phyloP scores from a whole-genome alignment of 805 yeast species.

The Spencermartinsiella europaea region DNA sequence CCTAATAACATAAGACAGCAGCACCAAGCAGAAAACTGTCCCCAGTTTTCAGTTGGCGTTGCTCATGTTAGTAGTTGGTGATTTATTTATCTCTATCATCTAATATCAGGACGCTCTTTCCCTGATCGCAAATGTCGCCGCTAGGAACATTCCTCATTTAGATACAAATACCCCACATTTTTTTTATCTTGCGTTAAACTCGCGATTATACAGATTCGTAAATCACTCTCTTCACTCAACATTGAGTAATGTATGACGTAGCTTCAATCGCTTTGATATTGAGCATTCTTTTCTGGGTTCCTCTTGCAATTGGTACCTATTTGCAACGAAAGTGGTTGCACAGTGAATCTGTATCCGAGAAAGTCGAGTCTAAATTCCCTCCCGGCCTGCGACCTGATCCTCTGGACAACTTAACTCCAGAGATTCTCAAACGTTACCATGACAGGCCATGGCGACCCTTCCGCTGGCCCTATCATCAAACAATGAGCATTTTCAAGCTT shows the following conservation, averaged over 20 bases:
- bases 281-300: background rate
- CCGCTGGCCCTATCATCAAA: slow-evolving; percentile 76
- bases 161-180: too few relatives aligned
- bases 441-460: slow-evolving; percentile 81
- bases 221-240: too few relatives aligned
- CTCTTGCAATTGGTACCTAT: background rate
- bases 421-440: slow-evolving; percentile 58
- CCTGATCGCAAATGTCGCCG: too few relatives aligned
- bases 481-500: slow-evolving; percentile 68
- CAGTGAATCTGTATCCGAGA: background rate
- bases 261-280: background rate
- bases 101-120: too few relatives aligned
- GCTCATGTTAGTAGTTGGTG: too few relatives aligned
- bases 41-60: too few relatives aligned
- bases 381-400: slow-evolving; percentile 2
- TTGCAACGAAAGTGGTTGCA: background rate
- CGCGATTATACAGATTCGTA: too few relatives aligned
- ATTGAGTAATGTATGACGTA: background rate
- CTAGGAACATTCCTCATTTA: too few relatives aligned
- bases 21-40: too few relatives aligned
- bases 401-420: slow-evolving; percentile 51
- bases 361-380: background rate
- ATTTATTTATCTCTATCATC: too few relatives aligned
- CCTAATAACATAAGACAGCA: too few relatives aligned
- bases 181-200: too few relatives aligned